Evolutionary conservation across 2,329 filamentous ascomycete species (phyloP).

Genomic region (Calonectria henricotiae): DNA sequence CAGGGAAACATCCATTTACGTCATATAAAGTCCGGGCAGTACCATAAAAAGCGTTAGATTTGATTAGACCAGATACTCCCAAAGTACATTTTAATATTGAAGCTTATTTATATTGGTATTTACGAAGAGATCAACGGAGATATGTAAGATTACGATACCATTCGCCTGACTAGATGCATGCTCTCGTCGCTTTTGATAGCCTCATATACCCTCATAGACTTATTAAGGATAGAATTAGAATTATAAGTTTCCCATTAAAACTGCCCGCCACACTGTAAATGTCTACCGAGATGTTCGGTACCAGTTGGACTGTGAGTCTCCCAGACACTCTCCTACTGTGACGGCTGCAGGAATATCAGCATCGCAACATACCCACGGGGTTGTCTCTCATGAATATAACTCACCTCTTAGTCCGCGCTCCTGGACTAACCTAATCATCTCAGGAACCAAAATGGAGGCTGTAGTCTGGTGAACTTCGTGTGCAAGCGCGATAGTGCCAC

Average conservation of each 20-base stretch:
- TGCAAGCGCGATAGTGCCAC: constrained; percentile 65
- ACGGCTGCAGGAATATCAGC: constrained; percentile 5
- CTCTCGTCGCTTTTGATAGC: not conserved
- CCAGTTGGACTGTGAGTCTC: constrained; percentile 19
- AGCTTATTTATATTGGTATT: not conserved
- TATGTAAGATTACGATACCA: not conserved
- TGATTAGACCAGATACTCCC: too few relatives aligned
- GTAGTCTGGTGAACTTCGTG: constrained; percentile 65
- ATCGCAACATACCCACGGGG: not conserved
- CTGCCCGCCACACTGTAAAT: not conserved
- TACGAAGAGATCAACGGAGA: constrained; percentile 9
- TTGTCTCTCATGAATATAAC: not conserved
- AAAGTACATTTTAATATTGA: not conserved
- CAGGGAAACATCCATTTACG: too few relatives aligned
- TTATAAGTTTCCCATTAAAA: not conserved
- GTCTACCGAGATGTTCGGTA: constrained; percentile 28
- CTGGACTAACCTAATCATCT: constrained; percentile 32
- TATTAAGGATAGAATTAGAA: not conserved
- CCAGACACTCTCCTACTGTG: constrained; percentile 33
- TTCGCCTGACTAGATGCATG: not conserved
- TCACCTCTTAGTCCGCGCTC: constrained; percentile 34
- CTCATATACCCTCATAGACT: not conserved
- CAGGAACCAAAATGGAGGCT: constrained; percentile 56
- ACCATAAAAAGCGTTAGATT: too few relatives aligned
- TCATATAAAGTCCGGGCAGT: too few relatives aligned